A percentile compares a stretch with the other conserved stretches of the same genome.
Evolutionary conservation across 2,329 filamentous ascomycete genomes (phyloP).

Genomic region (Fusarium sp.): DNA sequence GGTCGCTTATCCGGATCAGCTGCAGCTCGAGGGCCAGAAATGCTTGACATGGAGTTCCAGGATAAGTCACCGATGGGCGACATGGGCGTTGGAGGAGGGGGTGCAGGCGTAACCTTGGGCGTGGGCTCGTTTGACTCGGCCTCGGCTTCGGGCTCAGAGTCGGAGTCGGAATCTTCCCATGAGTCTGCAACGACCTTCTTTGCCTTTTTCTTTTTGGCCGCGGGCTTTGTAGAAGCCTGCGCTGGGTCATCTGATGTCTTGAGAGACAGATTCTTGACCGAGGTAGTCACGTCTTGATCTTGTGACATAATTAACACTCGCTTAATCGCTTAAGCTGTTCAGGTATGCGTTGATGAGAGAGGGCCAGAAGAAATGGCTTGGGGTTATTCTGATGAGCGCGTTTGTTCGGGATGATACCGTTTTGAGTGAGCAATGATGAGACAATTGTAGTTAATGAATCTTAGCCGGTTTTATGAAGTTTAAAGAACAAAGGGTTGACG

Average conservation of each 20-base stretch:
- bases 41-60: constrained; percentile 36
- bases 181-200: constrained; percentile 54
- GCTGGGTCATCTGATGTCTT: constrained; percentile 35
- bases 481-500: constrained; percentile 1
- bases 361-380: not conserved
- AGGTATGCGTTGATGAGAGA: no score
- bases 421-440: not conserved
- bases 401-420: not conserved
- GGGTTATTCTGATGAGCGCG: not conserved
- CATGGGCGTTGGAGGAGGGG: constrained; percentile 76
- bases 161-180: constrained; percentile 70
- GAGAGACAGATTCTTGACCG: constrained; percentile 51
- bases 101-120: constrained; percentile 49
- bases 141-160: constrained; percentile 53
- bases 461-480: not conserved
- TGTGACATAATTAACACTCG: constrained; percentile 34
- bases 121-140: constrained; percentile 55
- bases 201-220: constrained; percentile 47
- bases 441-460: not conserved
- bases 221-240: constrained; percentile 38
- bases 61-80: constrained; percentile 56
- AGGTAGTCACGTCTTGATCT: constrained; percentile 46
- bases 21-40: constrained; percentile 9
- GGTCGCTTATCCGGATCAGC: constrained; percentile 62
- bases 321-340: not conserved